Percentiles rank a stretch among this genome's conserved stretches.
Evolutionary conservation across 345 rosid genomes (phyloP).

Genomic region (Salix udensis): DNA sequence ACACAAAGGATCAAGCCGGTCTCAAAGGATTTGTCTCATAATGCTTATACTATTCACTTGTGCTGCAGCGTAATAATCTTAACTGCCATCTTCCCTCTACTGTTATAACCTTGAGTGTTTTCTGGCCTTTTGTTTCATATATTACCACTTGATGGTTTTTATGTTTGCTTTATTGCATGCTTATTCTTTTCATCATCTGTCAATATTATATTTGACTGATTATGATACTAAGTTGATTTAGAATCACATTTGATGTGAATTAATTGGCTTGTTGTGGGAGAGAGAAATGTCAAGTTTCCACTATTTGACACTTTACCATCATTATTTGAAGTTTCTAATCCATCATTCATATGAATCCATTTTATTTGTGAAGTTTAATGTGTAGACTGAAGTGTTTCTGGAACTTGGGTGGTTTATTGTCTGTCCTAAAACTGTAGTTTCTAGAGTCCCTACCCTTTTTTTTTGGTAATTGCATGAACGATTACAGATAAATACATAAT

Average conservation of each 20-base stretch:
- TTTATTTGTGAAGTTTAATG: too few relatives aligned
- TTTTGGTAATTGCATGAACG: not conserved
- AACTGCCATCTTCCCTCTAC: not conserved
- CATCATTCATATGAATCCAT: too few relatives aligned
- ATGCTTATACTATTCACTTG: constrained; percentile 76
- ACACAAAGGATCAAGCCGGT: constrained; percentile 42
- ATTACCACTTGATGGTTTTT: not conserved
- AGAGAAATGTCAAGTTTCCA: not conserved
- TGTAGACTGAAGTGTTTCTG: not conserved
- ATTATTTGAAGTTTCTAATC: not conserved
- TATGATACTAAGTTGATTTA: not conserved
- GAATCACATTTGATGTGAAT: not conserved
- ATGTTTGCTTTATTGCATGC: not conserved
- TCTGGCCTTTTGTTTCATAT: not conserved
- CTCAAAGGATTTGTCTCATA: constrained; percentile 58
- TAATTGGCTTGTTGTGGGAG: not conserved
- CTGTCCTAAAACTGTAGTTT: not conserved
- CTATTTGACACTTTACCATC: not conserved
- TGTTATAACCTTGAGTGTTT: not conserved
- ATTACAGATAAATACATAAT: not conserved
- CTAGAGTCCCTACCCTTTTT: not conserved
- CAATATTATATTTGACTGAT: not conserved
- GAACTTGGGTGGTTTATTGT: not conserved
- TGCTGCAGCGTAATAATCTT: constrained; percentile 72
- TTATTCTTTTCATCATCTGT: not conserved